Percentiles rank a stretch among this genome's conserved stretches.
Conservation (phyloP, 1,139 yeast species). For the Yamadazyma pseudoaaseri region DNA sequence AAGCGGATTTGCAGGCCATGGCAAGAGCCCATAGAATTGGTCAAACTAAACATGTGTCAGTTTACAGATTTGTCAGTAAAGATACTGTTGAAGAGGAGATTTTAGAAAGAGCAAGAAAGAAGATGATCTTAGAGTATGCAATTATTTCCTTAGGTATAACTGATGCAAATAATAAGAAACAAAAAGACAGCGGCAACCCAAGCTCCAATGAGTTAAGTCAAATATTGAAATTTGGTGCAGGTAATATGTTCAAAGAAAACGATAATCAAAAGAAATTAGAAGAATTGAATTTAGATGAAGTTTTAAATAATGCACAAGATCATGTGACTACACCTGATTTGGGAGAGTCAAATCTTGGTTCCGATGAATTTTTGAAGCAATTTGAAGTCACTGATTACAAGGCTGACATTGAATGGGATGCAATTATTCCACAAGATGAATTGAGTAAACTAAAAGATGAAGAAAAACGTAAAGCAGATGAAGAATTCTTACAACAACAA, state of each 20-base stretch:
- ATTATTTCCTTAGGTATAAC: conserved; percentile 95
- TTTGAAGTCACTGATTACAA: conserved; percentile 98
- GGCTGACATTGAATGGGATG: conserved; percentile 99
- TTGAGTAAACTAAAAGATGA: conserved; percentile 85
- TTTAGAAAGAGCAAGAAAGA: conserved; percentile 91
- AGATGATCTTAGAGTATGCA: conserved; percentile 98
- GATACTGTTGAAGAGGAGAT: conserved; percentile 98
- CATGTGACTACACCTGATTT: conserved; percentile 94
- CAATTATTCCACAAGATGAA: conserved; percentile 95
- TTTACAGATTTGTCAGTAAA: conserved; percentile 91
- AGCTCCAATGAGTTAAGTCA: conserved; percentile 83
- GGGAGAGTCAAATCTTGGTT: conserved; percentile 95
- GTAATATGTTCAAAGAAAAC: conserved; percentile 91
- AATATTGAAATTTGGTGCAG: conserved; percentile 96
- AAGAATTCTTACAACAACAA: conserved; percentile 83
- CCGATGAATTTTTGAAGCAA: conserved; percentile 95
- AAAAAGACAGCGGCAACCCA: conserved; percentile 57
- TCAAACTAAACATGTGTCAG: conserved; percentile 96
- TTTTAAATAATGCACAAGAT: conserved; percentile 94
- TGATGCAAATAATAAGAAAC: conserved; percentile 52
- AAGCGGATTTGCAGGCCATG: conserved; percentile 98
- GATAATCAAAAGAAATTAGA: conserved; percentile 95
- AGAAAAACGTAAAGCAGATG: conserved; percentile 84
- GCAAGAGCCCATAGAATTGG: conserved; percentile 99
- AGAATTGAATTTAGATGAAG: conserved; percentile 93